Conservation (phyloP, 2,329 filamentous ascomycete genomes). For the Sporothrix brasiliensis region DNA sequence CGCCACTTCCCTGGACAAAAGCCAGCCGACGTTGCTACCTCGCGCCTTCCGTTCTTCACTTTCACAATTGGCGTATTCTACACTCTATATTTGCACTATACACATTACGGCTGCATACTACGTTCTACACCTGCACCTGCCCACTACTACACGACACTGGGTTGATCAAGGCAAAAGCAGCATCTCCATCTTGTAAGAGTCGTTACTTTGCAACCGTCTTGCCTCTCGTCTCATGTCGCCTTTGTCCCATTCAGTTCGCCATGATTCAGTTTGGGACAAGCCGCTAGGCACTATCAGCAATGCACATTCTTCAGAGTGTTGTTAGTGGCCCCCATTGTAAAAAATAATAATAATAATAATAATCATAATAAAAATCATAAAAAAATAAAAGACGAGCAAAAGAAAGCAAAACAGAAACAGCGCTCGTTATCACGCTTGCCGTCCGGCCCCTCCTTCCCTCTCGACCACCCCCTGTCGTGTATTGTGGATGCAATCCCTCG, state of each 20-base stretch:
- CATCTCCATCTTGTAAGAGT: neutral
- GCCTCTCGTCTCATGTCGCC: neutral
- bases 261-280: slow-evolving; percentile 16
- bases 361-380: neutral
- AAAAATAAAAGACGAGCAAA: neutral
- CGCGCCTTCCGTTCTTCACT: neutral
- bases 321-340: neutral
- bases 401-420: neutral
- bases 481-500: neutral
- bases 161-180: neutral
- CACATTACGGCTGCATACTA: neutral
- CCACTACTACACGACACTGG: too few relatives aligned
- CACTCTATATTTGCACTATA: neutral
- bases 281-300: slow-evolving; percentile 15
- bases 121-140: too few relatives aligned
- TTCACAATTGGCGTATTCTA: neutral
- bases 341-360: neutral
- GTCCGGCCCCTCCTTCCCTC: slow-evolving; percentile 9
- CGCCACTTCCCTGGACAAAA: slow-evolving; percentile 10
- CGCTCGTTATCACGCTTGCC: slow-evolving; percentile 19
- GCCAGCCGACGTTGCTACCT: neutral
- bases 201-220: neutral
- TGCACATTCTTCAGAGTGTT: neutral
- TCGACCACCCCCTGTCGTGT: neutral
- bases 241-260: neutral